Evolutionary conservation across 2,329 filamentous ascomycete genomes (phyloP).

Genomic region (Aspergillus pseudotamarii): DNA sequence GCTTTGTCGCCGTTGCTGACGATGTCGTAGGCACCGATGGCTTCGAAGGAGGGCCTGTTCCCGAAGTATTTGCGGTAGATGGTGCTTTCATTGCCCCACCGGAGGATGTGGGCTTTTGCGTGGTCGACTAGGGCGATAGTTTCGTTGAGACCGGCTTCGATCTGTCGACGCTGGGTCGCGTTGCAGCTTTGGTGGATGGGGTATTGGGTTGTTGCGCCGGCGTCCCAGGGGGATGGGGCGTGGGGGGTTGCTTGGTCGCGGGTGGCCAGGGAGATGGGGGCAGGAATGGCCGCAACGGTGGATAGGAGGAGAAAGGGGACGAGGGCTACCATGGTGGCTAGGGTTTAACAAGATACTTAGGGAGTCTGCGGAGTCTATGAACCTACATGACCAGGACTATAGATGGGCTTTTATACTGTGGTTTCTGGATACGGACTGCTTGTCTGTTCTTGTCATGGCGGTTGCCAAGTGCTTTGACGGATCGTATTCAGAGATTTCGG

Average conservation of each 20-base stretch:
- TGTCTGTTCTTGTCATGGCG: not conserved
- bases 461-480: not conserved
- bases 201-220: constrained; percentile 45
- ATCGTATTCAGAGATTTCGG: not conserved
- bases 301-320: constrained; percentile 14
- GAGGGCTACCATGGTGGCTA: constrained; percentile 7
- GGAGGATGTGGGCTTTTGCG: constrained; percentile 60
- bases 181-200: constrained; percentile 70
- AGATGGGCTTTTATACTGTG: not conserved
- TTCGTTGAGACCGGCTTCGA: constrained; percentile 61
- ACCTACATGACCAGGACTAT: not conserved
- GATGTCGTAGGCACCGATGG: constrained; percentile 65
- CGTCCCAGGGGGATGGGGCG: constrained; percentile 29
- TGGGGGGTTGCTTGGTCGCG: constrained; percentile 7
- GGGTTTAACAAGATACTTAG: not conserved
- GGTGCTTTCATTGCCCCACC: constrained; percentile 57
- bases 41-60: constrained; percentile 57
- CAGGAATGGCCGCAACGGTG: constrained; percentile 14
- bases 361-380: not conserved
- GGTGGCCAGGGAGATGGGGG: not conserved
- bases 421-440: not conserved
- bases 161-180: constrained; percentile 59
- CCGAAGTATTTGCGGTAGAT: constrained; percentile 71
- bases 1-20: constrained; percentile 61
- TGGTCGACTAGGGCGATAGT: constrained; percentile 60